Base-by-base conservation (phyloP, 1,284 basidiomycete species). In the Mycosarcoma maydis region DNA sequence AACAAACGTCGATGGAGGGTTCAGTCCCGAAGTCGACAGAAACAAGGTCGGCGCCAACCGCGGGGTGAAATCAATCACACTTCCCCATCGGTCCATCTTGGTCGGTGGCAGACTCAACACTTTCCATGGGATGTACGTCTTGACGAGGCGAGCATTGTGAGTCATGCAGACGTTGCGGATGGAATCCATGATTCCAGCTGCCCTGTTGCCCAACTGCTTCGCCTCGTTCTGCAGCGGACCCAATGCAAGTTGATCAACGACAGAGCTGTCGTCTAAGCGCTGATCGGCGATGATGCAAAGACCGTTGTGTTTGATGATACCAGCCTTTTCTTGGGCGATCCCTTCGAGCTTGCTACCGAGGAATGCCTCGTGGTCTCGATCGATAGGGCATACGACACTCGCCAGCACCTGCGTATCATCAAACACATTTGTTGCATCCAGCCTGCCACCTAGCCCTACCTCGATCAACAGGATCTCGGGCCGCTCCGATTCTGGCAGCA, bases 361-460 rank as follows among this genome's bases (percentile, higher is more conserved):
- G 76, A 96, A 92, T 6, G 87, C 87, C 69, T 95, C 92, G 82
- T 98, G 95, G 82, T 98, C 96, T 34, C 96, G 84, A 77, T 92
- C 94, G 30, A 98, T 91, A 2, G 89, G 85, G 0, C 92, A 92
- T 29, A 98, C 85, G 16, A 89, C 89, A 29, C 91, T 93, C 2
- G 90, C 88, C 19, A 94, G 83, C 54, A 86, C 85, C 3, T 87
- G 84, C 41, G 89, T 86, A 0, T 89, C 86, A 14, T 96, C 87
- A 52, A 80, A 82, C 46, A 92, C 87, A 79, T 99, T 98, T 2
- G 96, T 99, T 17, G 95, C 94, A 80, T 99, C 96, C 49, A 90
- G 83, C 3, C 88, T 85, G 0, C 96, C 96, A 0, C 95, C 96
- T 88, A 99, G 89, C 0, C 95, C 96, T 8, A 94, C 95, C 83